Evolutionary conservation across 129 eudicot genomes (phyloP).

Genomic region (Centrapalus pauciflorus): DNA sequence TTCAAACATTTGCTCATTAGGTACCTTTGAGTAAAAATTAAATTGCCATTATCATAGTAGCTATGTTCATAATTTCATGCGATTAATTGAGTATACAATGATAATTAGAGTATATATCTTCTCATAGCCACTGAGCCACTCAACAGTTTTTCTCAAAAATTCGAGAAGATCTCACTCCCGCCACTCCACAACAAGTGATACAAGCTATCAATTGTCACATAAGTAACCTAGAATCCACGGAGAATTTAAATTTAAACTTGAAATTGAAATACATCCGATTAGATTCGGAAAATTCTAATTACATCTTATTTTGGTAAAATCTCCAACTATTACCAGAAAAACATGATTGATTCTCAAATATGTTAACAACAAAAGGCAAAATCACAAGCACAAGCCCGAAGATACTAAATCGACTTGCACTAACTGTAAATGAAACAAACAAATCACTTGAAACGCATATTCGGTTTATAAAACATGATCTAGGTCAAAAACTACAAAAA

Average conservation of each 20-base stretch:
- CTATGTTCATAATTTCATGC: not conserved
- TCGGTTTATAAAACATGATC: not conserved
- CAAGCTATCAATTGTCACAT: too few species aligned
- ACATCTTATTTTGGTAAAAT: too few species aligned
- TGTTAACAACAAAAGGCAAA: not conserved
- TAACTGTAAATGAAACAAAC: not conserved
- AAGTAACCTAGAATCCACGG: too few species aligned
- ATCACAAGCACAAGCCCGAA: not conserved
- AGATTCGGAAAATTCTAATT: too few species aligned
- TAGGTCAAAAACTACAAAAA: conserved; percentile 16
- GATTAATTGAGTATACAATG: not conserved
- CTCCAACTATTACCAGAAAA: too few species aligned
- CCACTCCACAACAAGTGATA: not conserved
- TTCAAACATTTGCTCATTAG: not conserved
- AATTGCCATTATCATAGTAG: not conserved
- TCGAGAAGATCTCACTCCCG: not conserved
- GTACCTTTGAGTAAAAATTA: not conserved
- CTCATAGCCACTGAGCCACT: not conserved
- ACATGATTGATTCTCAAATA: not conserved
- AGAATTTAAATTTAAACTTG: too few species aligned
- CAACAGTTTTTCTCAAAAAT: not conserved
- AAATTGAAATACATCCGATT: not conserved
- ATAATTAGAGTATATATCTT: not conserved
- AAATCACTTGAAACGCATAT: not conserved
- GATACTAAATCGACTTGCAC: not conserved